Evolutionary conservation across 257 asterid species (phyloP), one percentile per base, ranked within the genome.

Genomic region (Thymus mandschuricus): DNA sequence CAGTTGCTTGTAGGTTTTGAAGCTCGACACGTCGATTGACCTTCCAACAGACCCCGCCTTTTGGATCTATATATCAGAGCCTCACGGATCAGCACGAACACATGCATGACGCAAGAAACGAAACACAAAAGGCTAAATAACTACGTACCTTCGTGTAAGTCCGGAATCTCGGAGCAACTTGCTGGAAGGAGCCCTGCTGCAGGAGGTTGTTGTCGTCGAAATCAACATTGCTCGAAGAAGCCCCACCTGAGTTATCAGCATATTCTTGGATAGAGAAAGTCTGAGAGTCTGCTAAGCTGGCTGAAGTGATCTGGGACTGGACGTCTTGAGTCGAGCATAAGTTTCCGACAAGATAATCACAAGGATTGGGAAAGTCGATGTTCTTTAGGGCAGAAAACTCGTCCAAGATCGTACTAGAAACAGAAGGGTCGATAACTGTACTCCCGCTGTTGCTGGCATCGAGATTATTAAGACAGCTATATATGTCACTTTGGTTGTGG

Each of bases 41-140:
- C 98, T 88, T 77, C 97, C 97, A 30, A 92, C 98, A 0, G 98
- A 90, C 71, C 98, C 98, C 0, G 92, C 87, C 81, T 88, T 92
- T 68, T 92, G 98, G 59, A 92, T 92, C 98, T 90, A 21, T 21
- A 21, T 21, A 81, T 65, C 64, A 38, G 15, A 51, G 1, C 58
- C 33, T 13, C 10, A 28, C 1, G 31, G 3, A 43, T 30, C 8
- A 31, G 31, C 3, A 58, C 0, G 43, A 31, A 30, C 9, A 10
- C 10, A 28, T 21, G 58, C 31, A 58, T 0, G 10, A 55, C 6
- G 1, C 3, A 10, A 11, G 10, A 21, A 34, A 27, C 15, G 21
- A 21, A 13, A 50, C 6, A 6, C 28, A 5, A n/a, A 60, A 5
- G 59, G 43, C 10, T 13, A 6, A 4, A 31, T 68, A 72, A 8